Base-by-base conservation (phyloP, 2,329 filamentous ascomycete genomes). In the Ophiocordyceps australis region DNA sequence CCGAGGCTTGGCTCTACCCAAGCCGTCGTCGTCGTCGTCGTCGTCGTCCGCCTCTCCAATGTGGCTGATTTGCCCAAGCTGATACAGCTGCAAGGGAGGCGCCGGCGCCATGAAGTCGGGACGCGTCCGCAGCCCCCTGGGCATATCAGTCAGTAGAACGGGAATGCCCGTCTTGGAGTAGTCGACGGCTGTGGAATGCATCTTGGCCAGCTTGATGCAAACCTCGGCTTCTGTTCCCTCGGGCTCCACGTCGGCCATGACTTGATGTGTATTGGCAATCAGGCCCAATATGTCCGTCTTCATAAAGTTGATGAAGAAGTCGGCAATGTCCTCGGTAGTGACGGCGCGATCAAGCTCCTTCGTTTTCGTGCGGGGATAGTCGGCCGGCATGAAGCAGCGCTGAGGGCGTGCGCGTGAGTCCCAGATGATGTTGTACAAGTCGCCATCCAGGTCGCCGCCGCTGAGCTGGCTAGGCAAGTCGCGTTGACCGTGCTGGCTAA, bases 251-350 rank as follows among this genome's bases (percentile, higher is more conserved):
- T 82, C 77, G 0, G 75, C 69, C 11, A 78, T 39, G 1, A 76
- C 59, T 35, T 71, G 58, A 38, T 82, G 76, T 3, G 60, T 49
- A 1, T 49, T 69, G 0, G 74, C 71, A 35, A 82, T 78, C 23
- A 72, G 42, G 0, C 73, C 74, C 2, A 80, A 46, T 12, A 70
- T 58, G 36, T 80, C 72, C 1, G 63, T 67, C 32, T 62, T 57
- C 70, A 81, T 79, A 32, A 81, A 82, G 11, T 71, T 56, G n/a
- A 91, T 59, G 34, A 92, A 89, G 47, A 86, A 89, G 9, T 76
- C 56, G 0, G 70, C 71, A 52, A 92, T 89, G 36, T 91, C 80
- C 1, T 63, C 44, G 3, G 47, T 46, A 2, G 46, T 47, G 0
- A 91, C 76, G 0, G 49, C 33, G 1, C 75, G 57, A 7, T 61